Base-by-base conservation (phyloP, 192 early-diverging fungal species). In the Radiomyces spectabilis region DNA sequence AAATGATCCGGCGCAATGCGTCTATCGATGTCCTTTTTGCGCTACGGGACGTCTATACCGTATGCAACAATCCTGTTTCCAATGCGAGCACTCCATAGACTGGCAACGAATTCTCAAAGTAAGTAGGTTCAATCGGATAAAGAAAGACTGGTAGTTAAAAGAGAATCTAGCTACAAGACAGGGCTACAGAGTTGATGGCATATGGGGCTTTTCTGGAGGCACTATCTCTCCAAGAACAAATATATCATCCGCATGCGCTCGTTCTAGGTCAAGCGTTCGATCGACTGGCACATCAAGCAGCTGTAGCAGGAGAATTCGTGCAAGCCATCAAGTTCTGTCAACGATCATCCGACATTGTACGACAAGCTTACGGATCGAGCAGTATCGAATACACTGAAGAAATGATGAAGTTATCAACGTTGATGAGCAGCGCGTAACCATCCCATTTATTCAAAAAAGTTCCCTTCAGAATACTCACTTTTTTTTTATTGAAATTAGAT, bases 331-430 rank as follows among this genome's bases (percentile, higher is more conserved):
- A 52, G 19, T 61, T 54, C 24, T 38, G 22, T 27, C 27, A 46
- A 19, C 32, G 45, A 46, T 61, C 59, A 3, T 19, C 54, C 24
- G 33, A 45, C 2, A 44, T 61, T 5, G 22, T 25, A 9, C 34
- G 40, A 22, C 22, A n/a, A 21, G 47, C 27, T 24, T 61, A 37
- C 33, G 59, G 59, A 21, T n/a, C 5, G 4, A 16, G 15, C 10
- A 61, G 59, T 18, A 12, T 47, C 9, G 59, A 61, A 35, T 10
- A 35, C 4, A 42, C 59, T n/a, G 43, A 53, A 8, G 59, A 61
- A 10, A 61, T 61, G 59, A 54, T 61, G 51, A 61, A 61, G 18
- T 21, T 61, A 2, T 53, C 51, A 12, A 35, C 40, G 6, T 22
- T 61, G n/a, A 40, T 45, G n/a, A 54, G 53, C 25, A 52, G 45